Conservation (phyloP, 495 filamentous ascomycete species). For the Friedmanniomyces endolithicus region DNA sequence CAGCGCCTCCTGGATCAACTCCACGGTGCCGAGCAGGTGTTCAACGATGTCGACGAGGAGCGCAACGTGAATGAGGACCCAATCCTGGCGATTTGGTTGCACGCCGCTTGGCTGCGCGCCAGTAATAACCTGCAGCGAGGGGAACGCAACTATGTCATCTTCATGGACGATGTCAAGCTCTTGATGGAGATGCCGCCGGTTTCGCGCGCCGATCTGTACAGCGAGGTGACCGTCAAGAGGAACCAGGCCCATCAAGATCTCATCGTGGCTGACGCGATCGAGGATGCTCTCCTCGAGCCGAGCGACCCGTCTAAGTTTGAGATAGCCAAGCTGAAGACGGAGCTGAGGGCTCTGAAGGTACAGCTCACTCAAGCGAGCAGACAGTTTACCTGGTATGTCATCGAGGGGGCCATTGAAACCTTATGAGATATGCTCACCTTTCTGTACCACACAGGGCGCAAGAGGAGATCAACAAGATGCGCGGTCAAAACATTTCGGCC, state of each 20-base stretch:
- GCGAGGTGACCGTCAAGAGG: background rate
- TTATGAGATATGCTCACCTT: background rate
- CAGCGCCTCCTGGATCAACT: background rate
- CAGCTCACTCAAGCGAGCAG: background rate
- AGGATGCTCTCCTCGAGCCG: background rate
- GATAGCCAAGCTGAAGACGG: background rate
- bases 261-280: background rate
- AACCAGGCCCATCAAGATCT: background rate
- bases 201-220: background rate
- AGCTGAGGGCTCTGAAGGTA: background rate
- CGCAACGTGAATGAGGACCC: background rate
- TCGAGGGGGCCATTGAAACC: background rate
- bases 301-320: background rate
- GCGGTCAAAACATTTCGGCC: background rate
- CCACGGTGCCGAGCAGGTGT: background rate
- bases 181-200: constrained; percentile 16
- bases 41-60: background rate
- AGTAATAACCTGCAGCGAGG: background rate
- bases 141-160: background rate
- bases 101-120: background rate
- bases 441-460: background rate
- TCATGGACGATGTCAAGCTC: constrained; percentile 25
- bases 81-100: background rate
- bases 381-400: background rate
- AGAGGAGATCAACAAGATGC: background rate